phyloP scores from a whole-genome alignment of 306 rosid species.

The Begonia fuchsioides region DNA sequence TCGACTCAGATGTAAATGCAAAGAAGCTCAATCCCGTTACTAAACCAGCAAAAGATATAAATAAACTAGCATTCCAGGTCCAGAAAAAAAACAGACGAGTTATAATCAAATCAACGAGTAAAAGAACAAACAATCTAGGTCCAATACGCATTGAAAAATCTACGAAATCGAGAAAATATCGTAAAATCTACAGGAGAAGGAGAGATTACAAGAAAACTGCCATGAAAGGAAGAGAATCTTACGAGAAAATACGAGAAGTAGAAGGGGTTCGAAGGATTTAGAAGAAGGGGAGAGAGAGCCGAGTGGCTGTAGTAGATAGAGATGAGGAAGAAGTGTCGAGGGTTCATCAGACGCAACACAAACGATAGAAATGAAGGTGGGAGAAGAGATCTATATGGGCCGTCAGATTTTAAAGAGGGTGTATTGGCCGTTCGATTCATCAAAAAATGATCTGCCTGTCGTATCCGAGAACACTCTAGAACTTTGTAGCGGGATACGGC shows the following conservation, averaged over 20 bases:
- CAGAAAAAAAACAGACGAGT: background rate
- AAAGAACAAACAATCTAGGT: no score
- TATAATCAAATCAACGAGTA: background rate
- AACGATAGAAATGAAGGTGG: background rate
- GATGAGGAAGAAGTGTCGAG: no score
- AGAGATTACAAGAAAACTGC: no score
- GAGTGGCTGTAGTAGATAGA: no score
- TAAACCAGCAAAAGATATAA: background rate
- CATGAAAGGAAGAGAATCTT: background rate
- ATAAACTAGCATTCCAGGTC: background rate
- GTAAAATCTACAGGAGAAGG: no score
- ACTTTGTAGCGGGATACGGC: background rate
- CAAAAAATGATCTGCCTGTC: conserved; percentile 5
- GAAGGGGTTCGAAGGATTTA: conserved; percentile 11
- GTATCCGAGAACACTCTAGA: conserved; percentile 16
- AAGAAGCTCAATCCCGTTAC: no score
- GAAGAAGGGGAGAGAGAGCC: background rate
- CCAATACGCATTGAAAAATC: no score
- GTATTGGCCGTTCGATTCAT: conserved; percentile 16
- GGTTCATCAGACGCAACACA: no score
- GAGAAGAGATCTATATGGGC: background rate
- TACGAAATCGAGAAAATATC: no score
- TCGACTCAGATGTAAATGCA: no score
- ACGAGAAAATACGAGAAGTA: conserved; percentile 15
- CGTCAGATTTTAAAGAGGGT: no score